phyloP scores from a whole-genome alignment of 208 protist species.

The Trypanosoma vivax region DNA sequence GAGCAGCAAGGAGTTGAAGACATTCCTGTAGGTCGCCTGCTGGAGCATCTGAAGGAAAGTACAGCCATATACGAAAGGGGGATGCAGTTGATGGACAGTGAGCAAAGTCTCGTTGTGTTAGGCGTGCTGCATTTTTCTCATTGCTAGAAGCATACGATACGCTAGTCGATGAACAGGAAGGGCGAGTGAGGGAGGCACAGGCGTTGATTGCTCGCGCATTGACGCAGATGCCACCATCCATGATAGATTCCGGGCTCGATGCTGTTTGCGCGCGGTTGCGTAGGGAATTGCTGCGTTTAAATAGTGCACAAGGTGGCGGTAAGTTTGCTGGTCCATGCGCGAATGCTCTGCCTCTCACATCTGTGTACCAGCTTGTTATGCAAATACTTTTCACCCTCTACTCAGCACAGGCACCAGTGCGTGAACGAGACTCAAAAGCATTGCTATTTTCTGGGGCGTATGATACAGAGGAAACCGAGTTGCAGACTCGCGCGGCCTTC shows the following conservation, averaged over 20 bases:
- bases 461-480: too few relatives aligned
- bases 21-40: constrained; percentile 46
- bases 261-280: constrained; percentile 10
- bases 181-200: constrained; percentile 43
- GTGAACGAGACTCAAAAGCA: constrained; percentile 16
- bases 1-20: constrained; percentile 72
- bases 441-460: constrained; percentile 11
- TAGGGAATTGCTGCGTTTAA: constrained; percentile 6
- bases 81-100: constrained; percentile 37
- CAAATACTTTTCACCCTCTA: constrained; percentile 68
- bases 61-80: constrained; percentile 35
- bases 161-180: constrained; percentile 43
- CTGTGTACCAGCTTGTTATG: constrained; percentile 58
- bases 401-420: constrained; percentile 53
- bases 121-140: constrained; percentile 49
- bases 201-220: constrained; percentile 61
- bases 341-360: constrained; percentile 10
- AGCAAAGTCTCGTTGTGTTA: constrained; percentile 33
- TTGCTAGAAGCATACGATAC: constrained; percentile 43
- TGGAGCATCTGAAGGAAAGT: constrained; percentile 61
- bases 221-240: constrained; percentile 42
- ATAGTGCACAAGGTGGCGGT: not conserved
- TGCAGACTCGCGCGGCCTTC: constrained; percentile 17
- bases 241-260: constrained; percentile 59
- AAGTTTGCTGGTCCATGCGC: not conserved